Evolutionary conservation across 495 filamentous ascomycete genomes (phyloP), one percentile per base, ranked within the genome.

Genomic region (Penicillium bialowiezense): DNA sequence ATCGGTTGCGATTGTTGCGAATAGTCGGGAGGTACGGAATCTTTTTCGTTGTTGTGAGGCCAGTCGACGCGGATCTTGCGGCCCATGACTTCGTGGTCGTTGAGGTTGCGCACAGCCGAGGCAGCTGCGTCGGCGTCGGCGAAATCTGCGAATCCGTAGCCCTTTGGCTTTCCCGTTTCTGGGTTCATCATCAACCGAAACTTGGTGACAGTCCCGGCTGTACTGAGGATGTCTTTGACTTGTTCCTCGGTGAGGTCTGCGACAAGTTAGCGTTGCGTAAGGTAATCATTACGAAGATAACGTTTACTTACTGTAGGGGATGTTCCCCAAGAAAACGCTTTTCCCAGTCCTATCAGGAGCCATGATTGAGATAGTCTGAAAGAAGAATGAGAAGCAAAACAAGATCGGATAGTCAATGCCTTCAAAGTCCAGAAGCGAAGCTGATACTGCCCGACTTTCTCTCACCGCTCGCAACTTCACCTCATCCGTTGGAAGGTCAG

Each of bases 111-210:
- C 15, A 97, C 91, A 5, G 93, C 93, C 1, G 90, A 95, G 33
- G 92, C 89, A 15, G 93, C 93, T 6, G 90, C 88, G 59, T 98
- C 93, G 69, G 74, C 77, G 56, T 98, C 93, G 20, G 86, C 81
- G 60, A 91, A 98, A 57, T 97, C 92, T 33, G 90, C 89, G 59
- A 98, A 98, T 18, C 93, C 93, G 61, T 95, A 98, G 10, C 93
- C 93, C 66, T 97, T 97, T 0, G 93, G 93, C 35, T 88, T 83
- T 3, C 95, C 93, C 0, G 91, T 97, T 55, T 97, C 92, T 7
- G 87, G 86, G 70, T 98, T 95, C 72, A 96, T 93, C 56, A 97
- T 91, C 12, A 98, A 76, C 26, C 93, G 84, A 67, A 98, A 97
- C 59, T 86, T 90, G n/a, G 92, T 70, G 1, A 97, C 92, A 44